phyloP scores from a whole-genome alignment of 306 rosid genomes.

The Corylus avellana region DNA sequence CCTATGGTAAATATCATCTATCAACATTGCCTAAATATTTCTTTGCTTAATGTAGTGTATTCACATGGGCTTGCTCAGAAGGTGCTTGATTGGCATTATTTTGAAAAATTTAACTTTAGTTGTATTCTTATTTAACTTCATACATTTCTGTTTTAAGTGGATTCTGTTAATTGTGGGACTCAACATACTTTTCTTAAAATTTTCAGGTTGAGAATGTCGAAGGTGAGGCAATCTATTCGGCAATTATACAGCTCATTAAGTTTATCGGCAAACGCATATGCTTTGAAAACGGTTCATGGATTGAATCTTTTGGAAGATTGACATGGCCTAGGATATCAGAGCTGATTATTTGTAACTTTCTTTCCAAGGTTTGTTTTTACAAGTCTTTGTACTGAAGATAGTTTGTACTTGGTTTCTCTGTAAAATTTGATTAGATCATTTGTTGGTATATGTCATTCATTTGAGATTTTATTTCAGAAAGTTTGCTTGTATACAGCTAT shows the following conservation, averaged over 20 bases:
- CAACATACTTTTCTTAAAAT: conserved; percentile 14
- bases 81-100: conserved; percentile 13
- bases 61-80: conserved; percentile 11
- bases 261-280: conserved; percentile 63
- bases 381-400: conserved; percentile 1
- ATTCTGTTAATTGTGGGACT: conserved; percentile 18
- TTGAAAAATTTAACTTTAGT: not conserved
- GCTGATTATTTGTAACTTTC: conserved; percentile 77
- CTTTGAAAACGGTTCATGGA: conserved; percentile 70
- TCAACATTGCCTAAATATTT: conserved; percentile 6
- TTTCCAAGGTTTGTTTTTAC: conserved; percentile 68
- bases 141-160: not conserved
- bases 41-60: not conserved
- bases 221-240: conserved; percentile 68
- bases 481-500: not conserved
- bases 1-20: conserved; percentile 45
- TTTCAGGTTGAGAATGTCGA: conserved; percentile 61
- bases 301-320: conserved; percentile 75
- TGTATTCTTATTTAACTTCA: not conserved
- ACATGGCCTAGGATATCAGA: conserved; percentile 95
- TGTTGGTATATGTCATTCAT: not conserved
- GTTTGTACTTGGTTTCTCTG: not conserved
- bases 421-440: not conserved
- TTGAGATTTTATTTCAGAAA: not conserved
- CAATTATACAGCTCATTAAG: conserved; percentile 58